Evolutionary conservation across 768 basidiomycete species (phyloP).

Genomic region (Floccularia luteovirens): DNA sequence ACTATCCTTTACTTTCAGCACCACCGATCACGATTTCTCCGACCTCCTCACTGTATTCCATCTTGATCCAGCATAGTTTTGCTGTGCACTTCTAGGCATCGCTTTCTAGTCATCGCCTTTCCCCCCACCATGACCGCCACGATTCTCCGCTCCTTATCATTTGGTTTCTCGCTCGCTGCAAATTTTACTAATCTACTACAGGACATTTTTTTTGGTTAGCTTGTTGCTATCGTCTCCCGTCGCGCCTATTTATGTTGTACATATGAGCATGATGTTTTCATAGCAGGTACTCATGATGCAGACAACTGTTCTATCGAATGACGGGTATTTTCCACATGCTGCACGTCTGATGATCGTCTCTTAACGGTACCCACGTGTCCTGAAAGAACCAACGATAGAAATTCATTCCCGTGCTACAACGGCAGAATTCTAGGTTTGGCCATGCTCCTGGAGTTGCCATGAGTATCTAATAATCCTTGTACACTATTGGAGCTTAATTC

Average conservation of each 20-base stretch:
- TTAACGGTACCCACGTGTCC: constrained; percentile 11
- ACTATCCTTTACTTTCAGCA: constrained; percentile 10
- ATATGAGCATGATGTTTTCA: constrained; percentile 18
- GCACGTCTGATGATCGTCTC: constrained; percentile 8
- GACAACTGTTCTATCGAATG: constrained; percentile 7
- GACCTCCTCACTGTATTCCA: constrained; percentile 10
- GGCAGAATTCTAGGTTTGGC: constrained; percentile 23
- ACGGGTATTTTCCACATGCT: constrained; percentile 16
- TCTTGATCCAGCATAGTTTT: constrained; percentile 10
- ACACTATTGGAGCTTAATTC: constrained; percentile 3
- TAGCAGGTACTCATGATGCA: constrained; percentile 18
- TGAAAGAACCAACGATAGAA: constrained; percentile 19
- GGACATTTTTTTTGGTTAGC: constrained; percentile 19
- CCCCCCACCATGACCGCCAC: constrained; percentile 33
- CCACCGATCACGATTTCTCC: constrained; percentile 9
- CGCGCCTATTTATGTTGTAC: constrained; percentile 28
- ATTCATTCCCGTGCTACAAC: constrained; percentile 17
- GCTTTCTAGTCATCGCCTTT: no score
- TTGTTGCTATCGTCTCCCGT: constrained; percentile 18
- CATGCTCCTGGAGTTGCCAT: constrained; percentile 9
- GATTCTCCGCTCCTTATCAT: constrained; percentile 19
- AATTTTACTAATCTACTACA: constrained; percentile 13
- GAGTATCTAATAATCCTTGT: constrained; percentile 8
- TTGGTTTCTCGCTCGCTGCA: constrained; percentile 11
- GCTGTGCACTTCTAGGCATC: constrained; percentile 21